A percentile compares a stretch with the other conserved stretches of the same genome.
Evolutionary conservation across 2,329 filamentous ascomycete genomes (phyloP).

Genomic region (Leptosphaerulina australis): DNA sequence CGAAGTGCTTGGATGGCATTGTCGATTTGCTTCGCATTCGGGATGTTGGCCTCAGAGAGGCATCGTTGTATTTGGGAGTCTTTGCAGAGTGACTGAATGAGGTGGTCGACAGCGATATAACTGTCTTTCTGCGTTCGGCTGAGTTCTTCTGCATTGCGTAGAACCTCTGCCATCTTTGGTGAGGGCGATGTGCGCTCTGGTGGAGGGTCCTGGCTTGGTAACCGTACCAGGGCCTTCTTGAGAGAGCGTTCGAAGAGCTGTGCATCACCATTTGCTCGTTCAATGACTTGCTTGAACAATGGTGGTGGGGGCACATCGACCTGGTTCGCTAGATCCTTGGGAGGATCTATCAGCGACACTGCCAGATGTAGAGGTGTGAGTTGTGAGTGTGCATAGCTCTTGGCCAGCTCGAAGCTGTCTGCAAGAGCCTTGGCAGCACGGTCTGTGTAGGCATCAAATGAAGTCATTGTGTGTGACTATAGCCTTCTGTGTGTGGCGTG

Average conservation of each 20-base stretch:
- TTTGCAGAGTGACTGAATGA: conserved; percentile 84
- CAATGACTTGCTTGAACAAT: conserved; percentile 93
- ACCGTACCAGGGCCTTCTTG: conserved; percentile 87
- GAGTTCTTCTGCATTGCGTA: conserved; percentile 83
- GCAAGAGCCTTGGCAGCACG: conserved; percentile 86
- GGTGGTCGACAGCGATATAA: conserved; percentile 91
- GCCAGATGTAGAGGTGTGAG: conserved; percentile 89
- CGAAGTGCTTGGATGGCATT: conserved; percentile 90
- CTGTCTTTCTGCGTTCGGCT: conserved; percentile 98
- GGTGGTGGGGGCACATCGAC: conserved; percentile 67
- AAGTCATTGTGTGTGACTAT: conserved; percentile 62
- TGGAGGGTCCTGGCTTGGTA: conserved; percentile 93
- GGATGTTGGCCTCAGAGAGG: conserved; percentile 85
- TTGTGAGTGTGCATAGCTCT: conserved; percentile 90
- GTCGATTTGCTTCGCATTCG: conserved; percentile 88
- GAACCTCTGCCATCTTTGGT: conserved; percentile 78
- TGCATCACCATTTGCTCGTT: conserved; percentile 89
- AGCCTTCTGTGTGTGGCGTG: conserved; percentile 26
- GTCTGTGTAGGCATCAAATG: conserved; percentile 91
- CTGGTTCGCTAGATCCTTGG: conserved; percentile 73
- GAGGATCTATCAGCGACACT: conserved; percentile 77
- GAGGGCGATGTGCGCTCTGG: conserved; percentile 86
- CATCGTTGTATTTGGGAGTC: conserved; percentile 74
- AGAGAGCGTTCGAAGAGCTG: conserved; percentile 86
- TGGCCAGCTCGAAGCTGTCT: conserved; percentile 84